These are phyloP conservation scores for Monosporozyma aerobia DNA, from an alignment of 805 yeast genomes.

Conservation along the genomic window DNA sequence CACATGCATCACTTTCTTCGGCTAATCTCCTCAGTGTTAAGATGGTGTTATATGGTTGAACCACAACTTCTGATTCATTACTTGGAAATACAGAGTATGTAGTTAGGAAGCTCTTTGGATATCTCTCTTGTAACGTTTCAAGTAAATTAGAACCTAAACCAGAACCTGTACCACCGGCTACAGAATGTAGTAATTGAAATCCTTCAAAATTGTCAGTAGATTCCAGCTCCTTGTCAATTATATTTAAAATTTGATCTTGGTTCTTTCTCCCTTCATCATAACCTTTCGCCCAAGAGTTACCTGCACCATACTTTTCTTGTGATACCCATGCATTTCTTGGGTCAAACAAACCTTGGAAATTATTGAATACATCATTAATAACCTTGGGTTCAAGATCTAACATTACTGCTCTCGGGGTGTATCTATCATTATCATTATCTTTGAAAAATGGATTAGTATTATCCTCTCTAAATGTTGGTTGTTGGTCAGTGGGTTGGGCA, in stretches of 20 bases:
- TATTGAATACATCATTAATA: conserved; percentile 49
- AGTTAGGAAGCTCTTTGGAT: conserved; percentile 70
- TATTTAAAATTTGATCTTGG: conserved; percentile 66
- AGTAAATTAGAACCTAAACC: conserved; percentile 82
- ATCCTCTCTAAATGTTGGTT: conserved; percentile 40
- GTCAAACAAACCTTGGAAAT: conserved; percentile 59
- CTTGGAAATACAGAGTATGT: conserved; percentile 84
- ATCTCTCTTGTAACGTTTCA: conserved; percentile 72
- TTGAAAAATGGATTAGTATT: conserved; percentile 79
- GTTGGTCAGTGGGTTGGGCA: conserved; percentile 5
- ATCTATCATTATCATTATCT: conserved; percentile 61
- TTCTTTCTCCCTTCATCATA: conserved; percentile 62
- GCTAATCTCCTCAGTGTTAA: conserved; percentile 73
- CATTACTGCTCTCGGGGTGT: conserved; percentile 80
- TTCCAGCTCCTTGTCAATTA: conserved; percentile 84
- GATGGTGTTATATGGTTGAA: conserved; percentile 90
- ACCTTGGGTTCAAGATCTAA: conserved; percentile 90
- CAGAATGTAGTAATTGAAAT: conserved; percentile 84
- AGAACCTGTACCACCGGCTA: conserved; percentile 98
- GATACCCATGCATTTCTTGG: conserved; percentile 74
- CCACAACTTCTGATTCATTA: conserved; percentile 86
- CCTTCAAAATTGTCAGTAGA: conserved; percentile 84
- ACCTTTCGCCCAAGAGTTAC: conserved; percentile 93
- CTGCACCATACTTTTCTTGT: conserved; percentile 86
- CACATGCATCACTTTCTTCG: conserved; percentile 74